phyloP scores from a whole-genome alignment of 129 eudicot species.

The Oenanthe sinensis region DNA sequence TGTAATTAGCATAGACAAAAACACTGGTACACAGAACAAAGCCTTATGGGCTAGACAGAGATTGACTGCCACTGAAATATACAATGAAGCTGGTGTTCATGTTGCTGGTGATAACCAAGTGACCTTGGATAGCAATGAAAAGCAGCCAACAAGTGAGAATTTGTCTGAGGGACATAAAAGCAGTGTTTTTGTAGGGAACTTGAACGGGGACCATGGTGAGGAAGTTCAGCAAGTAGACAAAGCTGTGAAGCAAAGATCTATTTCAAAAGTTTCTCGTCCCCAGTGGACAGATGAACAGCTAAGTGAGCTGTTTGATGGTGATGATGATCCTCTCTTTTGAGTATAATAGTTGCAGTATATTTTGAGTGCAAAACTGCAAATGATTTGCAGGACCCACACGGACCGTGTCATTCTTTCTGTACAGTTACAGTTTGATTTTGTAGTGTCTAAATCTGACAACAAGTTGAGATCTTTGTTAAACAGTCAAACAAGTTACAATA shows the following conservation, averaged over 20 bases:
- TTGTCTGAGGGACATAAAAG: conserved; percentile 8
- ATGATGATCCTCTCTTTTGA: conserved; percentile 19
- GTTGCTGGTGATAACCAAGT: conserved; percentile 12
- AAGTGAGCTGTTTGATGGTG: conserved; percentile 35
- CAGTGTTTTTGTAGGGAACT: conserved; percentile 6
- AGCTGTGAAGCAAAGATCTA: conserved; percentile 23
- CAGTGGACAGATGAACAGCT: conserved; percentile 63
- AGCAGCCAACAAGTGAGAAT: conserved; percentile 2
- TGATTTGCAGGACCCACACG: neutral
- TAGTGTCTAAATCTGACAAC: neutral
- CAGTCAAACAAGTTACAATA: neutral
- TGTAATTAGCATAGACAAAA: conserved; percentile 13
- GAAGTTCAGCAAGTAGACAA: conserved; percentile 16
- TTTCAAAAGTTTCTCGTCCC: conserved; percentile 28
- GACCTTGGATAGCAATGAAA: conserved; percentile 9
- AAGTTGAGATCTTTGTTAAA: neutral
- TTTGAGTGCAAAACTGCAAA: neutral
- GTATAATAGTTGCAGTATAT: neutral
- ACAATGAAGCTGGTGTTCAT: conserved; percentile 17
- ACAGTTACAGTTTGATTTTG: neutral
- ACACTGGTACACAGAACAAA: neutral
- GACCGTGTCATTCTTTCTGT: neutral
- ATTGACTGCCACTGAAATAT: conserved; percentile 5
- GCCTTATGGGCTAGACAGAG: conserved; percentile 7
- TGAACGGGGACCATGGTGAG: neutral